phyloP scores from a whole-genome alignment of 345 rosid genomes.

The Eucalyptus erythrocorys region DNA sequence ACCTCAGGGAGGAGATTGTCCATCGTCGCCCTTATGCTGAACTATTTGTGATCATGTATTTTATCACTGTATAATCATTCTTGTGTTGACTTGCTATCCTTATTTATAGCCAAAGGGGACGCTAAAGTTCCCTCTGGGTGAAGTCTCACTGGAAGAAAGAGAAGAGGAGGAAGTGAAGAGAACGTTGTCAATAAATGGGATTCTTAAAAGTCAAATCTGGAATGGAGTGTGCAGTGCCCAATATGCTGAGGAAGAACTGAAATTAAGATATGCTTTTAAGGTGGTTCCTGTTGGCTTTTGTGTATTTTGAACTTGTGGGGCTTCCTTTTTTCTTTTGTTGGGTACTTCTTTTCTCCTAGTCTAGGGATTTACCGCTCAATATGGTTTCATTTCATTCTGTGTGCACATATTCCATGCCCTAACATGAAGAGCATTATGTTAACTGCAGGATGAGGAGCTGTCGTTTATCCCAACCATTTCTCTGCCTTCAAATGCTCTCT shows the following conservation, averaged over 20 bases:
- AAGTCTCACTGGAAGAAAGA: slow-evolving; percentile 66
- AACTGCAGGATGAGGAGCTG: slow-evolving; percentile 70
- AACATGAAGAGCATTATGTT: neutral
- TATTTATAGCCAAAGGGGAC: slow-evolving; percentile 74
- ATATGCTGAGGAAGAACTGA: slow-evolving; percentile 61
- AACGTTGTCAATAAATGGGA: slow-evolving; percentile 48
- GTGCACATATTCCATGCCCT: neutral
- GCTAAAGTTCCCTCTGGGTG: slow-evolving; percentile 77
- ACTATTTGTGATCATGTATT: neutral
- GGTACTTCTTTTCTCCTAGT: neutral
- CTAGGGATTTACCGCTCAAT: neutral
- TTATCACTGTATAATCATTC: neutral
- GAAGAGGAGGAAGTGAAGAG: slow-evolving; percentile 40
- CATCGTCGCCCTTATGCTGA: neutral
- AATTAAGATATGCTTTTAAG: slow-evolving; percentile 72
- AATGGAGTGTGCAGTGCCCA: slow-evolving; percentile 68
- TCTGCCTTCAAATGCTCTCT: slow-evolving; percentile 74
- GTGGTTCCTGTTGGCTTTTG: slow-evolving; percentile 10
- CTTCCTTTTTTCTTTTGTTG: neutral
- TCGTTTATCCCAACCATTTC: slow-evolving; percentile 77
- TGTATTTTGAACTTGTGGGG: neutral
- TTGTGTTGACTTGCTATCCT: neutral
- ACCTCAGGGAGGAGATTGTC: neutral
- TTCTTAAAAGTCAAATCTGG: slow-evolving; percentile 41
- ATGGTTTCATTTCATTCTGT: neutral